phyloP scores from a whole-genome alignment of 2,329 filamentous ascomycete genomes.

The Stromatinia cepivora region DNA sequence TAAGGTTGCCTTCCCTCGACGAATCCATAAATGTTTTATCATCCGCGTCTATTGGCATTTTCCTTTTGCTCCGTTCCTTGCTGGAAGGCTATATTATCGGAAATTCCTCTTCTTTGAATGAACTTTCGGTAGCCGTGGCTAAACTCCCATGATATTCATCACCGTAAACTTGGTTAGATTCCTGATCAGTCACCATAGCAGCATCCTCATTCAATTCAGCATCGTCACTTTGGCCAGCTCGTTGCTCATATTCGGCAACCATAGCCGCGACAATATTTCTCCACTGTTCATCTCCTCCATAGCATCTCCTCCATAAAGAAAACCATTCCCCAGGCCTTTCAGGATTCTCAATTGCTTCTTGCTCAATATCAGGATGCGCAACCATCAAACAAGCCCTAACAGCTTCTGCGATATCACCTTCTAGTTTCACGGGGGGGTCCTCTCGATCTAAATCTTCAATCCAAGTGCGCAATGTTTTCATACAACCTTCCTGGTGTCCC shows the following conservation, averaged over 20 bases:
- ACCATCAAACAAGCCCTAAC: conserved; percentile 57
- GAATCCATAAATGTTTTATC: neutral
- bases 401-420: conserved; percentile 48
- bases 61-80: neutral
- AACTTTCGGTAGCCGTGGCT: neutral
- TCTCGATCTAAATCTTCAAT: conserved; percentile 62
- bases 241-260: conserved; percentile 8
- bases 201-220: neutral
- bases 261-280: neutral
- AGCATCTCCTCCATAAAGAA: conserved; percentile 28
- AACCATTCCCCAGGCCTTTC: conserved; percentile 30
- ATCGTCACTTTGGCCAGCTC: neutral
- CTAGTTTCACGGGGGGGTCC: conserved; percentile 49
- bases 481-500: conserved; percentile 47
- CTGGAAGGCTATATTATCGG: neutral
- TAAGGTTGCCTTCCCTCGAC: neutral
- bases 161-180: neutral
- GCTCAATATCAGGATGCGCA: conserved; percentile 49
- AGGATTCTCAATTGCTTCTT: conserved; percentile 24
- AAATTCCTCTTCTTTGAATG: neutral
- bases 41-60: neutral
- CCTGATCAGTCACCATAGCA: neutral
- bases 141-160: neutral
- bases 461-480: conserved; percentile 52
- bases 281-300: conserved; percentile 12